Percentiles rank a stretch among this genome's conserved stretches.
These are phyloP conservation scores for Pyrus communis DNA, from an alignment of 306 rosid genomes.

Conservation along the genomic window DNA sequence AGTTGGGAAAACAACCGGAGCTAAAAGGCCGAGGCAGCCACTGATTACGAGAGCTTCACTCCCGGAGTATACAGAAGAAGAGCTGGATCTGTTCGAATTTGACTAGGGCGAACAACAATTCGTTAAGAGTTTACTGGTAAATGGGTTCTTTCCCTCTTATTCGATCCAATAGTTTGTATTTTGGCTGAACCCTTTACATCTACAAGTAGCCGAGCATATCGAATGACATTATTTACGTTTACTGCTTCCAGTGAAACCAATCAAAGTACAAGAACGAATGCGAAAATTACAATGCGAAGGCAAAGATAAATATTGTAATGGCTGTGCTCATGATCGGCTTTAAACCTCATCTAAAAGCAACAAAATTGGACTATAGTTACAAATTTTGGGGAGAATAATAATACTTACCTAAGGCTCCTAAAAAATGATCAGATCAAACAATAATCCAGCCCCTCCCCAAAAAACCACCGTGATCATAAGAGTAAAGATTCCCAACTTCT, in stretches of 20 bases:
- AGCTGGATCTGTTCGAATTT: conserved; percentile 53
- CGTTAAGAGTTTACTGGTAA: background rate
- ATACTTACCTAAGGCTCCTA: background rate
- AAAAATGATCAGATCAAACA: background rate
- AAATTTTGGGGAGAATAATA: conserved; percentile 3
- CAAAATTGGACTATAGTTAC: conserved; percentile 51
- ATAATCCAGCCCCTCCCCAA: conserved; percentile 9
- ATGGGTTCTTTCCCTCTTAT: background rate
- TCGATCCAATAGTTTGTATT: too few relatives aligned
- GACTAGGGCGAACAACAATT: too few relatives aligned
- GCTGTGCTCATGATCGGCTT: conserved; percentile 1
- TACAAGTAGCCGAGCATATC: background rate
- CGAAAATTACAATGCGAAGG: background rate
- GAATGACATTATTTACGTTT: too few relatives aligned
- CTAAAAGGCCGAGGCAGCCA: conserved; percentile 14
- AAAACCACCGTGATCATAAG: conserved; percentile 8
- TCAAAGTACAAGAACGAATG: background rate
- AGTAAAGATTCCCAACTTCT: background rate
- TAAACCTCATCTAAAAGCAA: conserved; percentile 21
- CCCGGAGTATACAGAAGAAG: conserved; percentile 83
- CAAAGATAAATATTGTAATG: background rate
- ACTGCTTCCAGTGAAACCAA: background rate
- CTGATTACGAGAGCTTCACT: conserved; percentile 23
- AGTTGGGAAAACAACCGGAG: conserved; percentile 3
- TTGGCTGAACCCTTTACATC: too few relatives aligned